Evolutionary conservation across 305 asterid genomes (phyloP), one percentile per base, ranked within the genome.

Genomic region (Solanum hybrid): DNA sequence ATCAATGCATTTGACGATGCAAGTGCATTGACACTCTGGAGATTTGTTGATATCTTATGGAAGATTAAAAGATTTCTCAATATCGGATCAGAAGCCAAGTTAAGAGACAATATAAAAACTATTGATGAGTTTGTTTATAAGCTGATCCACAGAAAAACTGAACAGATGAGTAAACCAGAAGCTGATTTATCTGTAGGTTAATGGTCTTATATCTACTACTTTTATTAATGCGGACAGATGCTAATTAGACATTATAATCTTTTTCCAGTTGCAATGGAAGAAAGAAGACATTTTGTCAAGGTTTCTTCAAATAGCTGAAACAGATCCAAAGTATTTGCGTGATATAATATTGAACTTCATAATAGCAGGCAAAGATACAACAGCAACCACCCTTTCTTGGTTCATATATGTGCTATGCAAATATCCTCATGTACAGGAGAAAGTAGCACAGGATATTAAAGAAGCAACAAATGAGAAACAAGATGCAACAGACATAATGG

Each of bases 1-100:
- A 93, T 91, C 20, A 79, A 89, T 74, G 98, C 97, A 8, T 94
- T 94, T 22, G 96, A 93, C 51, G 90, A 92, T 86, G 95, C 96
- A n/a, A 94, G 90, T 89, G 96, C 80, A 88, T 86, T 93, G 93
- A 93, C 94, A 1, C 37, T 80, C 75, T 90, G 87, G 85, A 92
- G 97, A 18, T 95, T 92, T 3, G 92, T 92, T 4, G 95, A 95
- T 86, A 42, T 91, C 67, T 90, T 91, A 2, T 95, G 97, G 96
- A 93, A 91, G 16, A 89, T 95, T 88, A 94, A 94, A 87, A 94
- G 92, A 91, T 85, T 87, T 57, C 88, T 95, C 35, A 95, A 92
- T 83, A 46, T 94, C 16, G 97, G 96, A 84, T 92, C 94, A 22
- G 97, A 94, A 90, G 96, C 95, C 77, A 93, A 87, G 3, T 75